Evolutionary conservation across 148 eudicot genomes (phyloP).

Genomic region (Chenopodium formosanum): DNA sequence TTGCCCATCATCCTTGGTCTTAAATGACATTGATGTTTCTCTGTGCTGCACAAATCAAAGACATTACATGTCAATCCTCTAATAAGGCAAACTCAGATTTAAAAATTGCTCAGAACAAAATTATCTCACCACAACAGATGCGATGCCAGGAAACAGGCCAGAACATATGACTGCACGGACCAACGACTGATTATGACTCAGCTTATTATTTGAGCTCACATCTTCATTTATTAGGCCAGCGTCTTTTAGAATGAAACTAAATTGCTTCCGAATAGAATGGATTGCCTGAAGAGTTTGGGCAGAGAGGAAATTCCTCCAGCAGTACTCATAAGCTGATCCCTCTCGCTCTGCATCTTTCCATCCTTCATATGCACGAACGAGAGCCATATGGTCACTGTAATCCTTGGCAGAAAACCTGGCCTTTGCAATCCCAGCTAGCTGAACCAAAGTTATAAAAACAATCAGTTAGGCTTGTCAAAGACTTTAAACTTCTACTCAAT

Average conservation of each 20-base stretch:
- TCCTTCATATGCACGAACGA: constrained; percentile 99
- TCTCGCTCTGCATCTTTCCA: constrained; percentile 99
- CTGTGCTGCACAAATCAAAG: constrained; percentile 65
- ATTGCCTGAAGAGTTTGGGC: constrained; percentile 98
- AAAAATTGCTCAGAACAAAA: constrained; percentile 16
- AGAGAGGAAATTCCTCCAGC: constrained; percentile 99
- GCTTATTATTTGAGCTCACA: constrained; percentile 58
- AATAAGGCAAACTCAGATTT: not conserved
- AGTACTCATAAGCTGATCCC: constrained; percentile 97
- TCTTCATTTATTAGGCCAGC: constrained; percentile 74
- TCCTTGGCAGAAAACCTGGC: constrained; percentile 98
- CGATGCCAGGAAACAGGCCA: constrained; percentile 94
- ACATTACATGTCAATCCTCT: constrained; percentile 19
- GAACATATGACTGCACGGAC: constrained; percentile 98
- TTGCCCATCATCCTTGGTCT: constrained; percentile 99
- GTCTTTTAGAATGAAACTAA: constrained; percentile 76
- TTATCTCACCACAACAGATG: constrained; percentile 86
- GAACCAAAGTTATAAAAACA: constrained; percentile 24
- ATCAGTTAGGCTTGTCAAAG: constrained; percentile 8
- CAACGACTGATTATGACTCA: constrained; percentile 92
- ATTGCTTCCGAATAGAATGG: constrained; percentile 94
- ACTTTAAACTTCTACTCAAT: not conserved
- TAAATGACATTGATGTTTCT: constrained; percentile 98
- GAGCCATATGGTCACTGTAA: constrained; percentile 99
- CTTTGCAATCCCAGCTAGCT: constrained; percentile 98